Evolutionary conservation across 768 basidiomycete genomes (phyloP), one percentile per base, ranked within the genome.

Genomic region (Russula virescens): DNA sequence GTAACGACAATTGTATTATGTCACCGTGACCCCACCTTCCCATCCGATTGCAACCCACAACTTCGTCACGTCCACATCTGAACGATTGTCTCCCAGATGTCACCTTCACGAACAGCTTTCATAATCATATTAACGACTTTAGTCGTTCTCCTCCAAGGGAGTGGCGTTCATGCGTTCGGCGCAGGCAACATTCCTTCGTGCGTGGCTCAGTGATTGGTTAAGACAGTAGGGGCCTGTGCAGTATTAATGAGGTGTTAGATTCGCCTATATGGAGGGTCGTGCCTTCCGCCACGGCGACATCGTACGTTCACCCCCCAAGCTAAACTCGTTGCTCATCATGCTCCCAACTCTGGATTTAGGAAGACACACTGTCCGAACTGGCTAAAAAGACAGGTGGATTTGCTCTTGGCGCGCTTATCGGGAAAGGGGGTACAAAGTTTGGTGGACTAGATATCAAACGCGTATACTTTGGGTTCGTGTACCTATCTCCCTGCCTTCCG

Each of bases 271-370:
- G 74, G 93, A 95, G 72, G 91, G 89, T 43, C 84, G 80, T 66
- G 89, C 89, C 1, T 91, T 90, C 75, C 78, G 92, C 51, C 94
- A 97, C 71, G 94, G 94, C 47, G 93, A 97, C 73, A 94, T 97
- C 60, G 81, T 78, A 77, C 68, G 73, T 68, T 5, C 11, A 28
- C 9, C 68, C 2, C 40, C 64, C 51, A 19, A 19, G 71, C 62
- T 68, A 70, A 45, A 62, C 7, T 48, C n/a, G n/a, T n/a, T n/a
- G n/a, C n/a, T n/a, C 55, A 60, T 34, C 62, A 66, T 40, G n/a
- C 28, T 8, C n/a, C 55, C 28, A 21, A 69, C 60, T 65, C 14
- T 69, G 71, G 62, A 65, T 70, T 46, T 73, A 92, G 87, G 90
- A 90, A 78, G 87, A 90, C 72, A 73, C 80, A 0, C 77, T 91